A percentile compares a stretch with the other conserved stretches of the same genome.
Evolutionary conservation across 2,329 filamentous ascomycete species (phyloP).

Genomic region (Septoria linicola): DNA sequence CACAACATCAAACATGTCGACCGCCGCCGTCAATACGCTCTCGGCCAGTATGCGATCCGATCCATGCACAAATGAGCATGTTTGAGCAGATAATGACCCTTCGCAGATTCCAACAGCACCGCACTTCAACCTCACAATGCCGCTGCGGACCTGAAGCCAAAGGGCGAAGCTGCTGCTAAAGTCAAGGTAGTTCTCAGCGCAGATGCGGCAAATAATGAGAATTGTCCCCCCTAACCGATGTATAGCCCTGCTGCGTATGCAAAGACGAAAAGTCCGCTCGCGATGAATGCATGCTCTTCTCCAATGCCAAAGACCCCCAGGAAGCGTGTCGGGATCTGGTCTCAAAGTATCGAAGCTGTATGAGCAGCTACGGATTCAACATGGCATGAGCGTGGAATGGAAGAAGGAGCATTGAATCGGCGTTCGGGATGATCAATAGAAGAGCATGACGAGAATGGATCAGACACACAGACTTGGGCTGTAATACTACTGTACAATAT

Average conservation of each 20-base stretch:
- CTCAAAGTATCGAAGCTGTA: constrained; percentile 83
- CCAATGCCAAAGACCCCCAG: constrained; percentile 75
- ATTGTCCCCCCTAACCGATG: background rate
- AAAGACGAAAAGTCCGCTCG: constrained; percentile 88
- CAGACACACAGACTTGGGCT: constrained; percentile 7
- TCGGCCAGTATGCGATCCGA: constrained; percentile 14
- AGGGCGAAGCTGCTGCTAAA: constrained; percentile 42
- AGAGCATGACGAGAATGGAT: constrained; percentile 6
- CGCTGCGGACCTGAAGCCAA: constrained; percentile 46
- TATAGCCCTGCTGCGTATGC: constrained; percentile 93
- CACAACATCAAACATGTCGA: constrained; percentile 14
- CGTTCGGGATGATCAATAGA: constrained; percentile 2
- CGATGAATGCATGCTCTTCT: constrained; percentile 99
- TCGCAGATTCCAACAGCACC: constrained; percentile 12
- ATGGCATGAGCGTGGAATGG: constrained; percentile 32
- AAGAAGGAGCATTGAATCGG: constrained; percentile 5
- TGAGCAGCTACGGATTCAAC: constrained; percentile 90
- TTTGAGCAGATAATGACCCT: constrained; percentile 5
- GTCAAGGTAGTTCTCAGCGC: constrained; percentile 40
- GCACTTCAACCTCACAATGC: constrained; percentile 43
- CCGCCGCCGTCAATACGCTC: constrained; percentile 5
- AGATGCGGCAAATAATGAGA: too few relatives aligned
- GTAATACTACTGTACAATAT: constrained; percentile 22
- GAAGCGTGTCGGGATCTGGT: constrained; percentile 81
- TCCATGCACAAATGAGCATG: constrained; percentile 1